These are phyloP conservation scores for Isoetes taiwanensis DNA, from an alignment of 75 land plant species.

Conservation along the genomic window DNA sequence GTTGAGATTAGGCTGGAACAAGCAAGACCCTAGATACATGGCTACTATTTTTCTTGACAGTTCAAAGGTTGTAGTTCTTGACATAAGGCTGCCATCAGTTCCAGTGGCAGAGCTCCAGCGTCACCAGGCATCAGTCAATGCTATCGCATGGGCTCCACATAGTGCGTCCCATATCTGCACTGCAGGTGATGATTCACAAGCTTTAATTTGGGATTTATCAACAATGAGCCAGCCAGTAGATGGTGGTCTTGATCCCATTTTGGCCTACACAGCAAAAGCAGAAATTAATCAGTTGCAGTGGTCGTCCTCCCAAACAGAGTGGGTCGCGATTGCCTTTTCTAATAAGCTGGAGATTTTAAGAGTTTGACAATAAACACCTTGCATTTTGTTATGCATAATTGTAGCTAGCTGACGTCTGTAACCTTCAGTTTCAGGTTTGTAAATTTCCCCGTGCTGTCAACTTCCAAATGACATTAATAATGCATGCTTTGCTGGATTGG, in stretches of 20 bases:
- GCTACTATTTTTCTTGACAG: constrained; percentile 82
- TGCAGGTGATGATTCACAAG: constrained; percentile 83
- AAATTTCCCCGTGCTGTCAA: too few species aligned
- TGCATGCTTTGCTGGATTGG: too few species aligned
- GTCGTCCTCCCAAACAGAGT: constrained; percentile 75
- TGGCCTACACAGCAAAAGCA: constrained; percentile 49
- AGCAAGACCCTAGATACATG: constrained; percentile 81
- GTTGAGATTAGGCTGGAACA: constrained; percentile 82
- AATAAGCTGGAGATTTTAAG: constrained; percentile 70
- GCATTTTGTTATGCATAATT: too few species aligned
- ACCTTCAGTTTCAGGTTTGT: too few species aligned
- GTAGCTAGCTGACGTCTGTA: too few species aligned
- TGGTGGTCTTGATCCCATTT: constrained; percentile 59
- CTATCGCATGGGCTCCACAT: constrained; percentile 90
- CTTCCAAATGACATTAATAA: too few species aligned
- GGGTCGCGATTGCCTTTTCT: constrained; percentile 79
- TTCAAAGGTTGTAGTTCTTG: constrained; percentile 66
- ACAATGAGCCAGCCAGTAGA: constrained; percentile 44
- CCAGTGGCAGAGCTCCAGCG: constrained; percentile 91
- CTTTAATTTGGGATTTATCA: constrained; percentile 86
- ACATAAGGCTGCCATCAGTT: constrained; percentile 65
- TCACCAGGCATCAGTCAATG: constrained; percentile 76
- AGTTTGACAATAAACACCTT: constrained; percentile 44
- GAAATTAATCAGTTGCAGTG: constrained; percentile 94
- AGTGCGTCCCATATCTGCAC: constrained; percentile 77